These are phyloP conservation scores for Ceratocystis alfenasii DNA, from an alignment of 2,329 filamentous ascomycete species.

Conservation along the genomic window DNA sequence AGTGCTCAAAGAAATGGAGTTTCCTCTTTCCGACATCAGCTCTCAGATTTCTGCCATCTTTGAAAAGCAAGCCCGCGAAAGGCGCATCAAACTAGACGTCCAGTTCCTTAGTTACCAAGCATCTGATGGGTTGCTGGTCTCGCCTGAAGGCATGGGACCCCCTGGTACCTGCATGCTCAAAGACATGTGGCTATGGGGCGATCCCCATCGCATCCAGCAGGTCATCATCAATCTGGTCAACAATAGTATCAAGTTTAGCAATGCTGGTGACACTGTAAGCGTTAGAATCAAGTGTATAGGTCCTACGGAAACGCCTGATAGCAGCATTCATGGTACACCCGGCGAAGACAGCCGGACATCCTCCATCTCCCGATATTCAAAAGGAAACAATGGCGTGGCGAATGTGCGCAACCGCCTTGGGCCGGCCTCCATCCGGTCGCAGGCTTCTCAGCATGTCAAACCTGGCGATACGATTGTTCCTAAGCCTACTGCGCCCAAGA, in stretches of 20 bases:
- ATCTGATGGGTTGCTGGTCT: conserved; percentile 25
- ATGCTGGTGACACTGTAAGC: conserved; percentile 59
- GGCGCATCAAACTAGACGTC: conserved; percentile 60
- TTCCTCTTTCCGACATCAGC: conserved; percentile 69
- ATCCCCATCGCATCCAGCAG: conserved; percentile 79
- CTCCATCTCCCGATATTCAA: conserved; percentile 40
- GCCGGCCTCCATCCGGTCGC: conserved; percentile 40
- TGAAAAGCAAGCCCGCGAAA: conserved; percentile 76
- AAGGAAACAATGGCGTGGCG: conserved; percentile 29
- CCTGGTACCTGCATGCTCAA: conserved; percentile 56
- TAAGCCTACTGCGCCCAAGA: conserved; percentile 25
- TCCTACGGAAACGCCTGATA: conserved; percentile 37
- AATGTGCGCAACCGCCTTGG: conserved; percentile 35
- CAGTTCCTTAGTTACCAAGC: conserved; percentile 37
- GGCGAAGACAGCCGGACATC: conserved; percentile 41
- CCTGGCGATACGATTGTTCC: conserved; percentile 22
- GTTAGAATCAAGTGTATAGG: conserved; percentile 64
- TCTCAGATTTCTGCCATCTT: conserved; percentile 78
- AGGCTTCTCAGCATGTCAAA: conserved; percentile 33
- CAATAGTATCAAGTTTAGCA: conserved; percentile 87
- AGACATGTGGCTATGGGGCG: conserved; percentile 85
- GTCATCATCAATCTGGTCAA: conserved; percentile 89
- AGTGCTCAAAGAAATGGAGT: conserved; percentile 72
- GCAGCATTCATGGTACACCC: conserved; percentile 2
- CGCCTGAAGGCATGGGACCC: conserved; percentile 49